Evolutionary conservation across 2,329 filamentous ascomycete genomes (phyloP), one percentile per base, ranked within the genome.

Genomic region (Trichoderma hamatum): DNA sequence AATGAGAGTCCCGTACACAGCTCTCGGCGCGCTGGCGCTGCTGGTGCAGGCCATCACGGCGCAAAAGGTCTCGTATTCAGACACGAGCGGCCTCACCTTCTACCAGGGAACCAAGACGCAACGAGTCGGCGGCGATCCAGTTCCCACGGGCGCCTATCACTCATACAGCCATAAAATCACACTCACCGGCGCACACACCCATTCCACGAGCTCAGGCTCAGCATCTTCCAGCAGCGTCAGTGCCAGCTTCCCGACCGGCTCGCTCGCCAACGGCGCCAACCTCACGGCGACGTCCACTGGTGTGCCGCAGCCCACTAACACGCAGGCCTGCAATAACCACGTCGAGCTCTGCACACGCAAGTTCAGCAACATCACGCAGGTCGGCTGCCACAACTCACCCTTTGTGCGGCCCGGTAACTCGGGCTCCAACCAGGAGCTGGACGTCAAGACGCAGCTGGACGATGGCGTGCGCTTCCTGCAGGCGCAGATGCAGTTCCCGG

Each of bases 291-390:
- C 79, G 13, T 74, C 80, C n/a, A 80, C 80, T 19, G 80, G 76
- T 10, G 70, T 77, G 75, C 59, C 72, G 30, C 72, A 80, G 62
- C 84, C 89, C 1, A 87, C 86, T 56, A 95, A 94, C 78, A 94
- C 91, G 0, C 88, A 89, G 70, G 89, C 92, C 5, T 96, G 93
- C 84, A 96, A 96, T 80, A 89, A 89, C 77, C 89, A 92, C 73
- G 80, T 90, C 28, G 92, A 95, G 79, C 89, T 96, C 74, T 96
- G 93, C 82, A 81, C 80, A 6, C 87, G 92, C 70, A 89, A 88
- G 73, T 96, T 94, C 80, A 89, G 90, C 83, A 94, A 96, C 78
- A 90, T 96, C 78, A 94, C 92, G 68, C 85, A 92, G 74, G 86
- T 96, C 1, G 89, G 87, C 24, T 89, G 90, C 21, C 93, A 96